Evolutionary conservation across 257 asterid genomes (phyloP).

Genomic region (Echites panduratus): DNA sequence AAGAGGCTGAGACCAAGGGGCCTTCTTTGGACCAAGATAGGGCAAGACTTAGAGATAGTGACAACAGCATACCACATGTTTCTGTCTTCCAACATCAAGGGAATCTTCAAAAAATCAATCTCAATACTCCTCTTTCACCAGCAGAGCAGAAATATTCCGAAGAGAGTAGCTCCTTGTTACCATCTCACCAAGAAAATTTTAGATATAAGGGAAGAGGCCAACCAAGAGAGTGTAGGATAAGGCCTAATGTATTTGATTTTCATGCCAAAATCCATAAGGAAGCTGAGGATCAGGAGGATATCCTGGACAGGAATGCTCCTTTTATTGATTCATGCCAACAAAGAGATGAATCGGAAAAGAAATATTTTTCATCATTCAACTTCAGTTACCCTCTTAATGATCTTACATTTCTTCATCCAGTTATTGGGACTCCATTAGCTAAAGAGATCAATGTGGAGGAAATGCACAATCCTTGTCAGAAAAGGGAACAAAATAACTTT

Average conservation of each 20-base stretch:
- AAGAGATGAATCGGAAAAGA: conserved; percentile 22
- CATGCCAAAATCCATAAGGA: conserved; percentile 32
- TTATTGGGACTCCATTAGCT: conserved; percentile 7
- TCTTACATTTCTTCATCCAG: conserved; percentile 19
- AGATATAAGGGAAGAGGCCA: conserved; percentile 21
- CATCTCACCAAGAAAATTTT: conserved; percentile 22
- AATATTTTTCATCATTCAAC: conserved; percentile 16
- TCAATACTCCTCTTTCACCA: conserved; percentile 23
- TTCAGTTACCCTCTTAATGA: conserved; percentile 16
- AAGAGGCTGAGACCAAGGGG: conserved; percentile 22
- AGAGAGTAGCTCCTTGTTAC: conserved; percentile 22
- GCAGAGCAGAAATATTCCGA: conserved; percentile 18
- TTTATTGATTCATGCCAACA: conserved; percentile 16
- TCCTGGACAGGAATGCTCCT: conserved; percentile 12
- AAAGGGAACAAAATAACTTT: conserved; percentile 9
- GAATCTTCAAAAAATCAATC: conserved; percentile 31
- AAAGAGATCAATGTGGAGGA: conserved; percentile 10
- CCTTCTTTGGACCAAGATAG: conserved; percentile 17
- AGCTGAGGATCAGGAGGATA: conserved; percentile 17
- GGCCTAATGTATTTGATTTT: conserved; percentile 26
- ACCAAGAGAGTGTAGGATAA: conserved; percentile 20
- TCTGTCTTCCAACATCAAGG: conserved; percentile 23
- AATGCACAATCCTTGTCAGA: conserved; percentile 3
- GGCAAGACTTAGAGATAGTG: conserved; percentile 11
- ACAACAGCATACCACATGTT: conserved; percentile 19